These are phyloP conservation scores for Cenchrus fungigraminus DNA, from an alignment of 176 grass and related monocot species.

Conservation along the genomic window DNA sequence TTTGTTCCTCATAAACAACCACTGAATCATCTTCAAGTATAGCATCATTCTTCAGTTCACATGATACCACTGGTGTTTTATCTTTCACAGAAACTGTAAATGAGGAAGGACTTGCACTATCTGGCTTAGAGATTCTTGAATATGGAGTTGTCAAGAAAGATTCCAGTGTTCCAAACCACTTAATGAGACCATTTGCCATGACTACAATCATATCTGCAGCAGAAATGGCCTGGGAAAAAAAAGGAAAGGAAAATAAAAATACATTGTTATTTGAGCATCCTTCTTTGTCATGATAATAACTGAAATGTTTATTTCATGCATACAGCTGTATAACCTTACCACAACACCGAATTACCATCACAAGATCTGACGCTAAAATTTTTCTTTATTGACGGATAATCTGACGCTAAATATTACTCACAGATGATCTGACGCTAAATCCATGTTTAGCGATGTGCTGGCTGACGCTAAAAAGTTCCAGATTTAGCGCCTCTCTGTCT, in stretches of 20 bases:
- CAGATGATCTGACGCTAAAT: too few relatives aligned
- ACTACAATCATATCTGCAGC: constrained; percentile 87
- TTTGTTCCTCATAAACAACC: constrained; percentile 46
- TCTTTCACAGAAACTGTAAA: constrained; percentile 47
- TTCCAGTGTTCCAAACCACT: constrained; percentile 71
- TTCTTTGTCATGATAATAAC: constrained; percentile 8
- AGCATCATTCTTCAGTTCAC: constrained; percentile 47
- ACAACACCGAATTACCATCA: too few relatives aligned
- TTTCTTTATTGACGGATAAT: too few relatives aligned
- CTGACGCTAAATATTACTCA: too few relatives aligned
- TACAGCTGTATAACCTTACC: constrained; percentile 17
- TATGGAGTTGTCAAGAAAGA: constrained; percentile 71
- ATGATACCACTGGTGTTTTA: constrained; percentile 30
- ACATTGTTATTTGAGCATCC: not conserved
- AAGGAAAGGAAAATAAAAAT: not conserved
- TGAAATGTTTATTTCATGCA: constrained; percentile 6
- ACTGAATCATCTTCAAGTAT: constrained; percentile 45
- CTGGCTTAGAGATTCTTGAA: constrained; percentile 57
- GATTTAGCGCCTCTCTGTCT: too few relatives aligned
- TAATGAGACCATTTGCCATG: constrained; percentile 71
- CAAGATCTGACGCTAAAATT: too few relatives aligned
- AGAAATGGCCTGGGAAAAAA: constrained; percentile 67
- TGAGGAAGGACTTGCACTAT: constrained; percentile 52
- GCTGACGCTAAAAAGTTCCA: too few relatives aligned
- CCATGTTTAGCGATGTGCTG: too few relatives aligned